Evolutionary conservation across 768 basidiomycete species (phyloP).

Genomic region (Pilatotrama ljubarskyi): DNA sequence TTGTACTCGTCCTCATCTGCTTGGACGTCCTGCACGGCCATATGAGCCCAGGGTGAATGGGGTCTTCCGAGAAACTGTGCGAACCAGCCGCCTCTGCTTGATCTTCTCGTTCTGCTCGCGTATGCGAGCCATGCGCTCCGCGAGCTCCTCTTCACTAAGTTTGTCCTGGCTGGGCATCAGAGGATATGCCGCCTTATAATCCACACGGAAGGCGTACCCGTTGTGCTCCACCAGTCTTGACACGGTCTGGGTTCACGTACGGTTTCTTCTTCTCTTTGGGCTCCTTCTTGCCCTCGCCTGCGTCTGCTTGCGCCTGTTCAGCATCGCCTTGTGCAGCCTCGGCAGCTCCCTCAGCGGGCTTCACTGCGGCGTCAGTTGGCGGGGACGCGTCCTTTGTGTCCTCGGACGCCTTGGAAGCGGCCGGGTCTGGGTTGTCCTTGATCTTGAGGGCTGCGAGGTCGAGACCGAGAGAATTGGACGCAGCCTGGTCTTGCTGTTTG

Average conservation of each 20-base stretch:
- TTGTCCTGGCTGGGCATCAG: slow-evolving; percentile 54
- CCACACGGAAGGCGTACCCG: slow-evolving; percentile 49
- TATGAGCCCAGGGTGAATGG: not conserved
- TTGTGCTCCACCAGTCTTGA: slow-evolving; percentile 77
- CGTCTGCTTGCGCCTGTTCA: not conserved
- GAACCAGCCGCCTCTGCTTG: slow-evolving; percentile 63
- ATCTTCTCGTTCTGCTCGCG: slow-evolving; percentile 76
- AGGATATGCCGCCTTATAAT: not conserved
- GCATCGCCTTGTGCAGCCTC: slow-evolving; percentile 2
- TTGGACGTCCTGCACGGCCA: slow-evolving; percentile 60
- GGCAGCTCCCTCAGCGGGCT: slow-evolving; percentile 15
- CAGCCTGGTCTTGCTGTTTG: slow-evolving; percentile 40
- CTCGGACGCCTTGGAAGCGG: slow-evolving; percentile 6
- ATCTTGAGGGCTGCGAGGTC: slow-evolving; percentile 57
- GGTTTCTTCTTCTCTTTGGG: slow-evolving; percentile 59
- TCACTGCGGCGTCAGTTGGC: not conserved
- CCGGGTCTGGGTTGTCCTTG: slow-evolving; percentile 29
- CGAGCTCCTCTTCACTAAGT: slow-evolving; percentile 63
- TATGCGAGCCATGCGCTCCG: slow-evolving; percentile 68
- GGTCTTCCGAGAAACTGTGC: slow-evolving; percentile 19
- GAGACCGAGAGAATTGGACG: slow-evolving; percentile 69
- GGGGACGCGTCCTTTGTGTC: slow-evolving; percentile 10
- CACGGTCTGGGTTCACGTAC: slow-evolving; percentile 81
- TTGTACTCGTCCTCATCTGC: slow-evolving; percentile 81
- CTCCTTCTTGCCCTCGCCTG: slow-evolving; percentile 20